Evolutionary conservation across 2,329 filamentous ascomycete genomes (phyloP).

Genomic region (Aspergillus aculeatinus): DNA sequence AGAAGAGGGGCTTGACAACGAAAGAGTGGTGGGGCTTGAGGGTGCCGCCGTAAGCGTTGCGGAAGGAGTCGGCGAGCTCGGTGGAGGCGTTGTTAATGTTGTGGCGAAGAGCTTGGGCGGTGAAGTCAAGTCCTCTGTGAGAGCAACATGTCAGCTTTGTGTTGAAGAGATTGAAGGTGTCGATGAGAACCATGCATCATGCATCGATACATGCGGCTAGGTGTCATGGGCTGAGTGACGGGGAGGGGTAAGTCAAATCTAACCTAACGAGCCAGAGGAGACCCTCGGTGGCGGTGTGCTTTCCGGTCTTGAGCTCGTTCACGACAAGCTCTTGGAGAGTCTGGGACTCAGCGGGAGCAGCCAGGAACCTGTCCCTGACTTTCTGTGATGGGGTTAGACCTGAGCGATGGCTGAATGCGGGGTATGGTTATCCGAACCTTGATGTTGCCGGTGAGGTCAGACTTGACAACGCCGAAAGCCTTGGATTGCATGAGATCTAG

Average conservation of each 20-base stretch:
- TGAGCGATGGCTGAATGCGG: not conserved
- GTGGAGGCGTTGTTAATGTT: slow-evolving; percentile 68
- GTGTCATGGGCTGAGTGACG: not conserved
- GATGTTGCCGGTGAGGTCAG: slow-evolving; percentile 86
- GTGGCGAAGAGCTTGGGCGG: slow-evolving; percentile 74
- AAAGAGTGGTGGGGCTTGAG: slow-evolving; percentile 91
- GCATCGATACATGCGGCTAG: not conserved
- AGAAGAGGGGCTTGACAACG: slow-evolving; percentile 88
- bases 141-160: slow-evolving; percentile 10
- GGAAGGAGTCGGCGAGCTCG: slow-evolving; percentile 86
- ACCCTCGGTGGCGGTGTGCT: slow-evolving; percentile 84
- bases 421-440: slow-evolving; percentile 58
- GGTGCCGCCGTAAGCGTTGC: slow-evolving; percentile 76
- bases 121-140: slow-evolving; percentile 86
- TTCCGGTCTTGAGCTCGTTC: slow-evolving; percentile 87
- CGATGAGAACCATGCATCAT: not conserved
- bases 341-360: slow-evolving; percentile 73
- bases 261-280: slow-evolving; percentile 89
- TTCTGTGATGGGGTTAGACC: slow-evolving; percentile 59
- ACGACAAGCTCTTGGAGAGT: slow-evolving; percentile 81
- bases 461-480: slow-evolving; percentile 88
- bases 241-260: slow-evolving; percentile 22
- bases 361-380: slow-evolving; percentile 78
- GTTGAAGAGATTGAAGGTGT: not conserved
- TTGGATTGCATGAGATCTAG: slow-evolving; percentile 62